These are phyloP conservation scores for Rhodotorula sphaerocarpa DNA, from an alignment of 768 basidiomycete species.

Conservation along the genomic window DNA sequence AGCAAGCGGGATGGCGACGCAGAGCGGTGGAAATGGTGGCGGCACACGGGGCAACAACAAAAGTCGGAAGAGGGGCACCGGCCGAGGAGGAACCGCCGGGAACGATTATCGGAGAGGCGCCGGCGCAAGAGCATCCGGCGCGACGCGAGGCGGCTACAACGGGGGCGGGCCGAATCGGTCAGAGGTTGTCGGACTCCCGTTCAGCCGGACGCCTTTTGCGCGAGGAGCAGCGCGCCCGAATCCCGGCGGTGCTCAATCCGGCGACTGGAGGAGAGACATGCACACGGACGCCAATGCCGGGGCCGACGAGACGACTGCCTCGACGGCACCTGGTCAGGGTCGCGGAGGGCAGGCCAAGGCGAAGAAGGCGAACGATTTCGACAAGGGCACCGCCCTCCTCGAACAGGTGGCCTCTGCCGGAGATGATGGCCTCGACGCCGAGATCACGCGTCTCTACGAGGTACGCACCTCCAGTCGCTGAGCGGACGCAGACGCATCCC, in stretches of 20 bases:
- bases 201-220: not conserved
- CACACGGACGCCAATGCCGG: not conserved
- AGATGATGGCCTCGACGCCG: not conserved
- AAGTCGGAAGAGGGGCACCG: no score
- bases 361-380: not conserved
- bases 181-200: not conserved
- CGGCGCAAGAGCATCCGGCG: not conserved
- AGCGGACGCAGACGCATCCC: not conserved
- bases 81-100: no score
- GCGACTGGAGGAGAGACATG: not conserved
- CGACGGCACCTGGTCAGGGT: not conserved
- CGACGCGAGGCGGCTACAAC: not conserved
- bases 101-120: no score
- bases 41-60: no score
- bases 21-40: no score
- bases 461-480: not conserved
- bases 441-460: constrained; percentile 24
- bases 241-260: no score
- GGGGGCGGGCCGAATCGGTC: not conserved
- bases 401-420: not conserved
- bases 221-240: not conserved
- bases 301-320: no score
- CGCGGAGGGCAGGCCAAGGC: not conserved
- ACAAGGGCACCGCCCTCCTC: not conserved
- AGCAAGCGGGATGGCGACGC: no score